phyloP scores from a whole-genome alignment of 768 basidiomycete species.

The Leccinellum rugosiceps region DNA sequence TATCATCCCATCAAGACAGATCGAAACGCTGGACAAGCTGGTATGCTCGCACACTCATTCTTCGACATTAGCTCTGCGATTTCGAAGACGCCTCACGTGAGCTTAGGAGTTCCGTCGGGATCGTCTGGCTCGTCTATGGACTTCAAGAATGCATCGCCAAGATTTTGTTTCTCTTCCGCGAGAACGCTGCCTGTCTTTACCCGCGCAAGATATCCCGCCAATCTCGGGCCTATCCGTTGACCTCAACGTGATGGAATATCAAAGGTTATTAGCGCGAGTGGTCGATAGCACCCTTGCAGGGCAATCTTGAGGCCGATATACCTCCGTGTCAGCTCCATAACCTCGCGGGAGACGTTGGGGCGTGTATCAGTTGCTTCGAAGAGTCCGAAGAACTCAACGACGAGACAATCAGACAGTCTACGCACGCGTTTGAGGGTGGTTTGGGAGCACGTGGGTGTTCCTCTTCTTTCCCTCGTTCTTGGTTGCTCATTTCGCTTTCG shows the following conservation, averaged over 20 bases:
- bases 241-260: slow-evolving; percentile 30
- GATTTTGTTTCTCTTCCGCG: slow-evolving; percentile 47
- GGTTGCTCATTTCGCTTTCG: background rate
- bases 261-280: slow-evolving; percentile 31
- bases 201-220: slow-evolving; percentile 42
- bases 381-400: slow-evolving; percentile 58
- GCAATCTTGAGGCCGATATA: slow-evolving; percentile 42
- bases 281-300: slow-evolving; percentile 34
- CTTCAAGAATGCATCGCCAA: slow-evolving; percentile 48
- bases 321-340: slow-evolving; percentile 43
- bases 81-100: slow-evolving; percentile 53
- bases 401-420: slow-evolving; percentile 46
- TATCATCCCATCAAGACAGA: slow-evolving; percentile 30
- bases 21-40: slow-evolving; percentile 47
- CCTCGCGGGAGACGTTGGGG: slow-evolving; percentile 44
- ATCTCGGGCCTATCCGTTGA: slow-evolving; percentile 33
- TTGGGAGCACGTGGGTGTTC: slow-evolving; percentile 33
- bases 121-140: slow-evolving; percentile 47
- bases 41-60: slow-evolving; percentile 24
- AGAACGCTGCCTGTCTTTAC: slow-evolving; percentile 51
- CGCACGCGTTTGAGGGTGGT: slow-evolving; percentile 45
- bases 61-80: slow-evolving; percentile 39
- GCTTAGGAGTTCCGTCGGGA: slow-evolving; percentile 52
- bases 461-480: background rate
- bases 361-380: slow-evolving; percentile 46